Percentiles rank a stretch among this genome's conserved stretches.
Conservation (phyloP, 257 asterid genomes). For the Nicotiana noctiflora region DNA sequence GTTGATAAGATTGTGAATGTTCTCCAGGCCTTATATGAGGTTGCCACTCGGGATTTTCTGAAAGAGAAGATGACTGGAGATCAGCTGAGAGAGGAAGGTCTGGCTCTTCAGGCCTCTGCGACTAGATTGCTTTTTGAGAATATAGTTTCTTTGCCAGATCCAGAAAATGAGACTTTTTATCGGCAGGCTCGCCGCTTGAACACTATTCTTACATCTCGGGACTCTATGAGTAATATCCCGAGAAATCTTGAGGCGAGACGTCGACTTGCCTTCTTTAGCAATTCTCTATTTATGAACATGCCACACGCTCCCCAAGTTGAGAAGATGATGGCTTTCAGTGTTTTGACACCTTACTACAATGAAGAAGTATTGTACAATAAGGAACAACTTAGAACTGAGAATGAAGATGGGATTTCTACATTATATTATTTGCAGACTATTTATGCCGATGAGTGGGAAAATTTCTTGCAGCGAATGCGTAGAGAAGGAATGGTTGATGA, state of each 20-base stretch:
- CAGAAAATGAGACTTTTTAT: slow-evolving; percentile 63
- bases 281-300: slow-evolving; percentile 96
- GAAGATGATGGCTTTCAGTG: slow-evolving; percentile 98
- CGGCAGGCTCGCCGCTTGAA: slow-evolving; percentile 85
- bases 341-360: slow-evolving; percentile 92
- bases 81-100: slow-evolving; percentile 85
- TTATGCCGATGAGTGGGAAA: slow-evolving; percentile 92
- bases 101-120: slow-evolving; percentile 66
- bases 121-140: slow-evolving; percentile 75
- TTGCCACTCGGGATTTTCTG: slow-evolving; percentile 80
- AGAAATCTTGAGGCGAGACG: slow-evolving; percentile 98
- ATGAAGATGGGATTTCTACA: slow-evolving; percentile 96
- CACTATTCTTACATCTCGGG: slow-evolving; percentile 89
- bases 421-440: slow-evolving; percentile 90
- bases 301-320: slow-evolving; percentile 99
- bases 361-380: slow-evolving; percentile 89
- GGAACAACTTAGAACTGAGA: slow-evolving; percentile 93
- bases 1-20: slow-evolving; percentile 76
- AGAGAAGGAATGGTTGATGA: slow-evolving; percentile 79
- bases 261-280: slow-evolving; percentile 93
- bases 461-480: slow-evolving; percentile 87
- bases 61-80: slow-evolving; percentile 60
- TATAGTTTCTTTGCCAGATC: slow-evolving; percentile 66
- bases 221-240: slow-evolving; percentile 90
- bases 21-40: slow-evolving; percentile 95